Conservation (phyloP, 1,139 yeast genomes). For the Geotrichum histeridarum region DNA sequence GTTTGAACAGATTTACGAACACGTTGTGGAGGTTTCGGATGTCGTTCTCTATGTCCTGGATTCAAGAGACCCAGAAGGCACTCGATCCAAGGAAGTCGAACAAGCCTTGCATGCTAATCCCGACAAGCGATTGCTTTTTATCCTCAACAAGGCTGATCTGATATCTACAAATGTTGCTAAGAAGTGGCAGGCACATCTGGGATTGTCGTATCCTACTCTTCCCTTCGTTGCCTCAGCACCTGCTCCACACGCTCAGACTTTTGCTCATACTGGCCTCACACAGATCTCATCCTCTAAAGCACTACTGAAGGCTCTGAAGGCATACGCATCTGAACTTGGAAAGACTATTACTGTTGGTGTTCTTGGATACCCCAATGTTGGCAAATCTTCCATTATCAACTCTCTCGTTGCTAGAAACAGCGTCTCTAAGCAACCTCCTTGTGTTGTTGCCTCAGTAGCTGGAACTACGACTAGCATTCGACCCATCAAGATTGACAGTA, state of each 20-base stretch:
- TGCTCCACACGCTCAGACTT: constrained; percentile 59
- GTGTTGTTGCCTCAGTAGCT: constrained; percentile 96
- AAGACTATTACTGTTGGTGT: constrained; percentile 91
- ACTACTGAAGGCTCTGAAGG: constrained; percentile 73
- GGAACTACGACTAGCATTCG: constrained; percentile 91
- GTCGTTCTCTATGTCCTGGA: constrained; percentile 54
- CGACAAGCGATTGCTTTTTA: constrained; percentile 77
- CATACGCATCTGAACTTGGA: constrained; percentile 78
- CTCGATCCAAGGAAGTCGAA: constrained; percentile 88
- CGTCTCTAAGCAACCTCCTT: constrained; percentile 52
- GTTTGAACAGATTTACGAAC: constrained; percentile 58
- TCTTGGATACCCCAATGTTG: constrained; percentile 92
- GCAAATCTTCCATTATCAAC: constrained; percentile 94
- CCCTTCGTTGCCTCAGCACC: constrained; percentile 57
- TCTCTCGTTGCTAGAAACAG: constrained; percentile 48
- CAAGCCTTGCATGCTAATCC: constrained; percentile 76
- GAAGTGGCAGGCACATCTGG: constrained; percentile 78
- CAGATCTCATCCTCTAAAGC: constrained; percentile 67
- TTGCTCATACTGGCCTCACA: constrained; percentile 67
- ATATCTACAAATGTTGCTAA: constrained; percentile 78
- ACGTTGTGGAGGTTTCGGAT: constrained; percentile 85
- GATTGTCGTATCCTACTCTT: constrained; percentile 82
- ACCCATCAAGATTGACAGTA: constrained; percentile 86
- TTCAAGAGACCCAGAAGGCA: constrained; percentile 95
- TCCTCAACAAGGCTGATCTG: constrained; percentile 87